phyloP scores from a whole-genome alignment of 1,284 basidiomycete species.

The Moesziomyces globuligerus region DNA sequence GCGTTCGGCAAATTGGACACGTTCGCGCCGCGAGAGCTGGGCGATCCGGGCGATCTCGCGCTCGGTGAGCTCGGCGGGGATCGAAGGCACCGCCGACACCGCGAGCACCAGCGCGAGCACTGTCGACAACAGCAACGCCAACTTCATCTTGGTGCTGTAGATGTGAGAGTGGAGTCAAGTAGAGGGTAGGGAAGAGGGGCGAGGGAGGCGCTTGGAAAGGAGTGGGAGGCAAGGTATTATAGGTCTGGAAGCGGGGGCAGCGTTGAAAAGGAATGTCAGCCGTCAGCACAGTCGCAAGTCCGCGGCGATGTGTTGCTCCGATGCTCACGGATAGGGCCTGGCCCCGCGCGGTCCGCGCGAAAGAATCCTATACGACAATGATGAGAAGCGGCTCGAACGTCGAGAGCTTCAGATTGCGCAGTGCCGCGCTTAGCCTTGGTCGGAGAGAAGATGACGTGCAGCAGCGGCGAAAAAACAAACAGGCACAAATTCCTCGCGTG shows the following conservation, averaged over 20 bases:
- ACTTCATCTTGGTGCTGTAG: conserved; percentile 18
- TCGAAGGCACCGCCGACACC: conserved; percentile 22
- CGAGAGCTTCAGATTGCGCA: too few relatives aligned
- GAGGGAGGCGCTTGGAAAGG: too few relatives aligned
- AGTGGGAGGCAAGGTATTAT: too few relatives aligned
- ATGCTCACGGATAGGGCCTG: too few relatives aligned
- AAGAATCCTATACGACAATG: too few relatives aligned
- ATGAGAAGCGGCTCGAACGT: too few relatives aligned
- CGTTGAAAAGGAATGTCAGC: not conserved
- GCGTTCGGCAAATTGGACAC: conserved; percentile 20
- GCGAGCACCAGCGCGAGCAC: conserved; percentile 20
- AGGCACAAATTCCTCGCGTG: too few relatives aligned
- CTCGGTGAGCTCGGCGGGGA: conserved; percentile 19
- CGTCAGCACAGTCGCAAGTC: conserved; percentile 1
- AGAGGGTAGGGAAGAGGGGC: not conserved
- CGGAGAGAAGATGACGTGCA: too few relatives aligned
- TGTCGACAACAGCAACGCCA: too few relatives aligned
- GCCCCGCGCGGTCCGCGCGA: too few relatives aligned
- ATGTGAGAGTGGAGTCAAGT: not conserved
- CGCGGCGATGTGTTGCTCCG: conserved; percentile 1
- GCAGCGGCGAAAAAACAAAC: too few relatives aligned
- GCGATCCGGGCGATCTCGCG: conserved; percentile 34
- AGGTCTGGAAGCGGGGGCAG: not conserved
- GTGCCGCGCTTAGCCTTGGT: too few relatives aligned
- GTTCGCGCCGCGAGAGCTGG: conserved; percentile 17